These are phyloP conservation scores for Mycena galericulata DNA, from an alignment of 768 basidiomycete species.

Conservation along the genomic window DNA sequence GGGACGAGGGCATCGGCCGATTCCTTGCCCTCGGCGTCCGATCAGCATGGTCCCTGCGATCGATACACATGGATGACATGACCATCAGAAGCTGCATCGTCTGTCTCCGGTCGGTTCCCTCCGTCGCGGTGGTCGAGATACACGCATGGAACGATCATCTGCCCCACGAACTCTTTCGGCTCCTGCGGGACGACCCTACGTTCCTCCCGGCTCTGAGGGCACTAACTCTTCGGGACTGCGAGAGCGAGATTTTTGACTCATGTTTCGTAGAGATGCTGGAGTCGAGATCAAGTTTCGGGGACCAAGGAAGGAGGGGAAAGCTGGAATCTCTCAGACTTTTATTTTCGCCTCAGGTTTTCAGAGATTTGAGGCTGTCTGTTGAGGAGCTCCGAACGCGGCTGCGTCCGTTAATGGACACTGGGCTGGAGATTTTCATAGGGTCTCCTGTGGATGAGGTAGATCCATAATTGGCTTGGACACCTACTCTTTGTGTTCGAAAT, in stretches of 20 bases:
- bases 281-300: neutral
- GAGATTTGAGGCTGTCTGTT: neutral
- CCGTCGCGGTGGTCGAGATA: conserved; percentile 9
- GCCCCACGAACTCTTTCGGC: neutral
- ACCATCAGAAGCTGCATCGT: too few relatives aligned
- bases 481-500: too few relatives aligned
- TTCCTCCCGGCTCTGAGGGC: neutral
- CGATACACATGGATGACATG: neutral
- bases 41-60: neutral
- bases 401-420: neutral
- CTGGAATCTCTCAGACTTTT: conserved; percentile 9
- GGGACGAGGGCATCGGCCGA: neutral
- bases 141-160: neutral
- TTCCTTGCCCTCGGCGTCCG: neutral
- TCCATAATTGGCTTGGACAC: too few relatives aligned
- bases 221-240: neutral
- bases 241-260: neutral
- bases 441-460: too few relatives aligned
- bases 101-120: conserved; percentile 2
- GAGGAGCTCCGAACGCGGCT: neutral
- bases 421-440: neutral
- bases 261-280: conserved; percentile 5
- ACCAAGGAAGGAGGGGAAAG: neutral
- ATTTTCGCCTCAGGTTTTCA: neutral
- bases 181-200: neutral